Evolutionary conservation across 441 rosid species (phyloP), one percentile per base, ranked within the genome.

Genomic region (Manihot esculenta): DNA sequence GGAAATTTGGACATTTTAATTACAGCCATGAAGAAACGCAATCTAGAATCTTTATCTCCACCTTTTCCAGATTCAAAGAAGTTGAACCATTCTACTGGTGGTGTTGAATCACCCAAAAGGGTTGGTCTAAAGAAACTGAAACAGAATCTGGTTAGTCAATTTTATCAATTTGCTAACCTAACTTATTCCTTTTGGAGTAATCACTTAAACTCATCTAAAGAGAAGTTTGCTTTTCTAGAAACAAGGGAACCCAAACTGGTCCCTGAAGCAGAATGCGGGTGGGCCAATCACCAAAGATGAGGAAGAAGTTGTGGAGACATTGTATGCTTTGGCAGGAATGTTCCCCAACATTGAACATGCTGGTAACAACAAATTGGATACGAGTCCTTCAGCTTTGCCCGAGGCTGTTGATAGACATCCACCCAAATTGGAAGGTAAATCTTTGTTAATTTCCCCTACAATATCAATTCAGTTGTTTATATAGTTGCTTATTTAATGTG

Each of bases 251-350:
- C 71, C 58, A 14, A 78, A 73, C 68, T 77, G 82, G 79, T 79
- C 84, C 83, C 48, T 50, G 27, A 71, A 78, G 75, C 63, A 74
- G 20, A 41, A 48, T 76, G 57, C 60, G 68, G 53, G 82, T 77
- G 91, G 95, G 64, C 75, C 89, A 48, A 91, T 91, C 79, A 83
- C 97, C 14, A 92, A 94, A 79, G 99, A 94, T 70, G 99, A 94
- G 86, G 90, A 89, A 82, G 97, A 92, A 84, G 99, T 89, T 63
- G 97, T 76, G 21, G 97, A 92, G 81, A 85, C 97, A 41, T 76
- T 94, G 66, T 89, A 77, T 79, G 85, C 92, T 70, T 80, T 94
- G 86, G 99, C 99, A 8, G 89, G 84, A 77, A 85, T 89, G 92
- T 84, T 89, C 78, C 78, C 82, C 10, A 79, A 79, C 78, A 45